Base-by-base conservation (phyloP, 2,329 filamentous ascomycete genomes). In the Penicillium brasilianum region DNA sequence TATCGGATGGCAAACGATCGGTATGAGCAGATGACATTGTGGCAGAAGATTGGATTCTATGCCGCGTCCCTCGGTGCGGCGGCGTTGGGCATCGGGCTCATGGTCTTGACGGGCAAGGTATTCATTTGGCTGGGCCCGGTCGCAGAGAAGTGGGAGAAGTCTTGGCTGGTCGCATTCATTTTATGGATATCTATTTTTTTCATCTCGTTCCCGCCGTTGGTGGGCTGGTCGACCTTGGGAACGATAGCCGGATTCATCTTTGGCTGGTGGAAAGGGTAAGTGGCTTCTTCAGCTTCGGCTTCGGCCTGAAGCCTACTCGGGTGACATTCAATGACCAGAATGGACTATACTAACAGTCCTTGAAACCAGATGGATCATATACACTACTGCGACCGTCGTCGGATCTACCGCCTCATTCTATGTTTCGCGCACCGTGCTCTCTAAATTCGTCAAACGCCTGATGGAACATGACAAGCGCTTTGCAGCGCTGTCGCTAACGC, bases 391-490 rank as follows among this genome's bases (percentile, higher is more conserved):
- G 16, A 96, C 91, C 20, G 84, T 97, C 1, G 77, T 87, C 34
- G 95, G 95, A 41, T 92, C 90, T 20, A 88, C 91, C 1, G 87
- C 83, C 48, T 89, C 92, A 0, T 98, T 99, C 74, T 74, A 96
- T 60, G 87, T 91, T 49, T 93, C 90, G 55, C 85, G 95, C 65
- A 92, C 91, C 5, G 78, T 97, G 46, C 83, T 98, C 61, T 90
- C 89, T 66, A 81, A 81, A 48, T 93, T 93, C 74, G 93, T 98
- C 30, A 84, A 93, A 69, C 84, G 88, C 18, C 83, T 97, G 69
- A 90, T 97, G 53, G 91, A 91, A 59, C 84, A 85, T 66, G 94
- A 99, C 78, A 89, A 88, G 74, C 87, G 93, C 55, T 99, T 99
- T 75, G 87, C 95, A 10, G 95, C 95, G 4, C 84, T 99, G 28